These are phyloP conservation scores for Dipteronia sinensis DNA, from an alignment of 345 rosid species.

Conservation along the genomic window DNA sequence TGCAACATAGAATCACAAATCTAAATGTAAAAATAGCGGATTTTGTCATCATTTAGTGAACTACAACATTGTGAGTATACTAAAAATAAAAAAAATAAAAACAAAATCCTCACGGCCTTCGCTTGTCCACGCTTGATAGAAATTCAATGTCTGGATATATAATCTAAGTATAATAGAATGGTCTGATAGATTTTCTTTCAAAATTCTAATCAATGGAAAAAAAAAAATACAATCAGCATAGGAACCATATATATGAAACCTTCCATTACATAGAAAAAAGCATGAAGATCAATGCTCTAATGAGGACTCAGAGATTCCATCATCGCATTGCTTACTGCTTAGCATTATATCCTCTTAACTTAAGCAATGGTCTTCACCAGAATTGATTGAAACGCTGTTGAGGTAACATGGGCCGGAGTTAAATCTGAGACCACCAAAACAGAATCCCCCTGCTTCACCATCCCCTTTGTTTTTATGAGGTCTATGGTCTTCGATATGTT, in stretches of 20 bases:
- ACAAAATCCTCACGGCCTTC: too few species aligned
- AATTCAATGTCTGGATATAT: too few species aligned
- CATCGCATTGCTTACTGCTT: too few species aligned
- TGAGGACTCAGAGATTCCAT: background rate
- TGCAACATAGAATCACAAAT: too few species aligned
- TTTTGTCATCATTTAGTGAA: too few species aligned
- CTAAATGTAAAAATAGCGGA: too few species aligned
- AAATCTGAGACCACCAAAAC: conserved; percentile 65
- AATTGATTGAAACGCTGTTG: conserved; percentile 49
- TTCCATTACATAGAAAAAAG: background rate
- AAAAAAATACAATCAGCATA: background rate
- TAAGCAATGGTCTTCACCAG: conserved; percentile 57
- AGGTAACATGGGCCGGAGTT: conserved; percentile 34
- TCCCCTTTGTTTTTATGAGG: conserved; percentile 51
- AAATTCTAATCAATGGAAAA: background rate
- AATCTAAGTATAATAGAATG: background rate
- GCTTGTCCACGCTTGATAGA: too few species aligned
- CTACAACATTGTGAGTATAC: too few species aligned
- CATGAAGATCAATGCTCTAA: background rate
- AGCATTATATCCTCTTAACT: background rate
- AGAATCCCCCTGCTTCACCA: conserved; percentile 46
- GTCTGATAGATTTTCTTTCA: background rate
- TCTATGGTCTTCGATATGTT: conserved; percentile 46
- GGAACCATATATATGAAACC: background rate
- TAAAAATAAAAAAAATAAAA: too few species aligned